These are phyloP conservation scores for Termitomyces eurrhizus DNA, from an alignment of 768 basidiomycete species.

Conservation along the genomic window DNA sequence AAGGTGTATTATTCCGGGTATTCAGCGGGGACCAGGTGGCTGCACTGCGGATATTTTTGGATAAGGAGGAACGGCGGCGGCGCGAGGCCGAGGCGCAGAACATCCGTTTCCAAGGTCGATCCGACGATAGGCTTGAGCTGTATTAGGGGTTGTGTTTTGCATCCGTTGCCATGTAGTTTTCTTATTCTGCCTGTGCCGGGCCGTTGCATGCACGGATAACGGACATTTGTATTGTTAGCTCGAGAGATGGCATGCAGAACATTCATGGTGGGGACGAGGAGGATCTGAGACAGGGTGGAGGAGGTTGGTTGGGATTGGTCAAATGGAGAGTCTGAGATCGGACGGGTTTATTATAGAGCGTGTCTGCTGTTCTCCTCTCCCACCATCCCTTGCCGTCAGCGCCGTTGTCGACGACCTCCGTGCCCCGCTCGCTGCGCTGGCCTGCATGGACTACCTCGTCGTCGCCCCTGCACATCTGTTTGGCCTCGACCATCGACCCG, in stretches of 20 bases:
- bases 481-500: slow-evolving; percentile 7
- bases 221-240: background rate
- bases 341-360: slow-evolving; percentile 7
- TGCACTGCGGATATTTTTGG: slow-evolving; percentile 62
- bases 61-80: slow-evolving; percentile 60
- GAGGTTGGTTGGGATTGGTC: too few species aligned
- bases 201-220: too few species aligned
- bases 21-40: slow-evolving; percentile 68
- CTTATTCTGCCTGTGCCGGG: background rate
- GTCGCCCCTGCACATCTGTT: slow-evolving; percentile 14
- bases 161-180: slow-evolving; percentile 2
- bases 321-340: slow-evolving; percentile 11
- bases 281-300: slow-evolving; percentile 5
- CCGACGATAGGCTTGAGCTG: slow-evolving; percentile 61
- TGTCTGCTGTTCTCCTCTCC: background rate
- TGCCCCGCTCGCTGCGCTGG: too few species aligned
- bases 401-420: background rate
- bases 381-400: background rate
- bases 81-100: slow-evolving; percentile 56
- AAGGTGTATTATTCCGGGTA: slow-evolving; percentile 76
- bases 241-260: background rate
- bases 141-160: slow-evolving; percentile 34
- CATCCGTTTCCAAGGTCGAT: slow-evolving; percentile 55
- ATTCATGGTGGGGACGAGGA: slow-evolving; percentile 3
- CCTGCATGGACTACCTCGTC: slow-evolving; percentile 17